Base-by-base conservation (phyloP, 176 grass and related monocot genomes). In the Cenchrus americanus region DNA sequence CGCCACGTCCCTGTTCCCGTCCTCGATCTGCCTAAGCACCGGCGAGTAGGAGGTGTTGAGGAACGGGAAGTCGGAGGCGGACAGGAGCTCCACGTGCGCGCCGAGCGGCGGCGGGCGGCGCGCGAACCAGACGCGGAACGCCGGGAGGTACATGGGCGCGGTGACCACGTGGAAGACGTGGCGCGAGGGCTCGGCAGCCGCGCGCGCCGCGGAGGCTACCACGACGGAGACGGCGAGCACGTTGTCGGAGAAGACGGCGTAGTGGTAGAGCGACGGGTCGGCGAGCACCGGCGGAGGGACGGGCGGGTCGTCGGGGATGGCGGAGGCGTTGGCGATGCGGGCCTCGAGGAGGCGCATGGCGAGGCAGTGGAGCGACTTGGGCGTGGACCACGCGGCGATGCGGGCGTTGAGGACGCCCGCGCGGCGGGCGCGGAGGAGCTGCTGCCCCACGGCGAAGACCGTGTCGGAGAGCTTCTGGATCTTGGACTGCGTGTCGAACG, bases 291-390 rank as follows among this genome's bases (percentile, higher is more conserved):
- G 75, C 37, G 57, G 85, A 12, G 77, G 15, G 23, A 8, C 18
- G 14, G 69, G 15, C 62, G 68, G 64, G 12, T 77, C 55, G 75
- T 59, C 69, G 70, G 80, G 78, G 74, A 83, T 61, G 70, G 66
- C 18, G 72, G 87, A 87, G 32, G 92, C 90, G 86, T 91, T 87
- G n/a, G 71, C 68, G 89, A 97, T 89, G 51, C 85, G 86, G 52
- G 92, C 85, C 82, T 91, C 95, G 69, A 92, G 87, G 42, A 96
- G 90, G 65, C 93, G 93, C 90, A 96, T 92, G 71, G 88, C 93
- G 19, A 97, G 95, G 88, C 95, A 97, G 78, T 97, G 95, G 46
- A 97, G 95, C 13, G 89, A 88, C 87, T 97, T 97, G 17, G 95
- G 95, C 60, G 92, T 97, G 71, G 95, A 97, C 51, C 86, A 85